Base-by-base conservation (phyloP, 805 yeast genomes). In the Myxozyma vanderwaltii region DNA sequence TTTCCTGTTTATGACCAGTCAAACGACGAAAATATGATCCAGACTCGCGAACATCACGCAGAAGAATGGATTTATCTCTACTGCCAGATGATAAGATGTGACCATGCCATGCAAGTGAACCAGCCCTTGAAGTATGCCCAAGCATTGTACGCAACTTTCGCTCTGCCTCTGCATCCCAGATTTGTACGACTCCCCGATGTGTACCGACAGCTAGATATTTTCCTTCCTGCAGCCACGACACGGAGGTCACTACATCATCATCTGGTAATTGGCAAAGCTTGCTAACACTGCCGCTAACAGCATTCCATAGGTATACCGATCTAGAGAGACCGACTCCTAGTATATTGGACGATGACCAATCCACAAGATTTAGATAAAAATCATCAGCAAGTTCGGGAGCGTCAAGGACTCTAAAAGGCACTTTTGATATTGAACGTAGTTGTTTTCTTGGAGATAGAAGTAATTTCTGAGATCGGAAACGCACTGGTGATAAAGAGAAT, bases 331-430 rank as follows among this genome's bases (percentile, higher is more conserved):
- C 98, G 5, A 94, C 98, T 1, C 92, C 96, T 41, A 94, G 75
- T 35, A 88, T 76, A 72, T 92, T 96, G 58, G 86, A 89, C 26
- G 89, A 82, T 0, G 97, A 96, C 99, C 99, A 92, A 71, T 94
- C 98, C 1, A 94, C 88, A 57, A 94, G 78, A 68, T 94, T 94
- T 51, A 91, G 79, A 71, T 92, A 92, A 70, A 91, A 92, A 71
- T 92, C 98, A 71, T 94, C 98, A 4, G 90, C 90, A 23, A 94
- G 77, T 49, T 90, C 96, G 0, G 98, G 99, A 0, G 99, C 99
- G 75, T 92, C 99, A 45, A 92, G 79, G 4, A 92, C 97, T 56
- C 96, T 80, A 69, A 87, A 91, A 0, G 99, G 98, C 0, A 91
- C 89, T 69, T 88, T 89, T 2, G 94, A 79, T 21, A 94, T 88